Evolutionary conservation across 768 basidiomycete species (phyloP).

Genomic region (Galerina sulciceps): DNA sequence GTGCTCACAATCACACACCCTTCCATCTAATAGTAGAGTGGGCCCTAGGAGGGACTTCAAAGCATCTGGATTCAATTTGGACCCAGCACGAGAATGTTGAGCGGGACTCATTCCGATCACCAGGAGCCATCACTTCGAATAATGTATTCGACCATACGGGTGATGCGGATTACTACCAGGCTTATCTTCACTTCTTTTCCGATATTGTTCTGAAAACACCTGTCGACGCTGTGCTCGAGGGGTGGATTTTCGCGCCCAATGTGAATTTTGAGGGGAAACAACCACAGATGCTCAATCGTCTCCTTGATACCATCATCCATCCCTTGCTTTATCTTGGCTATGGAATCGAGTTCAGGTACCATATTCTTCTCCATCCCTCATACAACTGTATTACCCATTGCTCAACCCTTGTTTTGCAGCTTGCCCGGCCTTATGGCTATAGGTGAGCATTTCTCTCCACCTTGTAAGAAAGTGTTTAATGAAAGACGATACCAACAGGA

Average conservation of each 20-base stretch:
- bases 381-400: background rate
- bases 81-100: slow-evolving; percentile 4
- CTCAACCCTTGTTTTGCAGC: slow-evolving; percentile 1
- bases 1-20: slow-evolving; percentile 10
- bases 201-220: slow-evolving; percentile 5
- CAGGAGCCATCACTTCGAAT: slow-evolving; percentile 2
- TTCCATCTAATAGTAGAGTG: slow-evolving; percentile 13
- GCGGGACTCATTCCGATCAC: slow-evolving; percentile 8
- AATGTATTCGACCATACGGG: slow-evolving; percentile 12
- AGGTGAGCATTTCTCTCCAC: slow-evolving; percentile 5
- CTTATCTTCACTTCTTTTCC: slow-evolving; percentile 15
- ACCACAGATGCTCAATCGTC: slow-evolving; percentile 14
- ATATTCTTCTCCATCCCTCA: background rate
- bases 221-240: slow-evolving; percentile 7
- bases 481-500: background rate
- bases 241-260: slow-evolving; percentile 9
- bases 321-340: slow-evolving; percentile 16
- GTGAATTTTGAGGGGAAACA: slow-evolving; percentile 11
- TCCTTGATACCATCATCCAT: slow-evolving; percentile 14
- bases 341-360: slow-evolving; percentile 15
- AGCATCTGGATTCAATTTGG: slow-evolving; percentile 1
- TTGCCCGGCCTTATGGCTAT: slow-evolving; percentile 15
- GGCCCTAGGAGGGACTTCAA: slow-evolving; percentile 9
- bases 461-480: background rate
- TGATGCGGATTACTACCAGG: slow-evolving; percentile 12